Evolutionary conservation across 2,329 filamentous ascomycete genomes (phyloP).

Genomic region (Westerdykella aurantiaca): DNA sequence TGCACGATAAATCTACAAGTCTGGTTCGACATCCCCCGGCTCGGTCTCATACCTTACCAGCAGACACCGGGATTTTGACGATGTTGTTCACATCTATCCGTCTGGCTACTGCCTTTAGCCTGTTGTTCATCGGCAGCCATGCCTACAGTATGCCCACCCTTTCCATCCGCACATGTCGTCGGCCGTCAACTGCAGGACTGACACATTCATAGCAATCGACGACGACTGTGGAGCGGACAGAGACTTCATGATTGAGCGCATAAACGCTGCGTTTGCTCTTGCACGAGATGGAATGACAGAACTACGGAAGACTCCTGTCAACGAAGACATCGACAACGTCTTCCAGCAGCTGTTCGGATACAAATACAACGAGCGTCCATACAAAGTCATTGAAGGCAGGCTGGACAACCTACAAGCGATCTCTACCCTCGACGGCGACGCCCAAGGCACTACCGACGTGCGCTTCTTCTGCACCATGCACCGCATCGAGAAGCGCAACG

Average conservation of each 20-base stretch:
- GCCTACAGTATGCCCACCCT: too few species aligned
- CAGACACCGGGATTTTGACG: not conserved
- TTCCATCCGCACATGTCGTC: too few species aligned
- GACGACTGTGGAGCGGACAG: not conserved
- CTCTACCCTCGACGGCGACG: not conserved
- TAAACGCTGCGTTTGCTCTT: conserved; percentile 1
- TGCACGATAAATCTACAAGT: too few species aligned
- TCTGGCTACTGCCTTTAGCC: not conserved
- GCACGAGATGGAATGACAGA: conserved; percentile 2
- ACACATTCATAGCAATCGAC: not conserved
- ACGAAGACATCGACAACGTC: conserved; percentile 1
- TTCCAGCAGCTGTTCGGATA: conserved; percentile 2
- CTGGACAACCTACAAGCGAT: not conserved
- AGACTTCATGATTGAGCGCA: conserved; percentile 2
- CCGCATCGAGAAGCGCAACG: conserved; percentile 1
- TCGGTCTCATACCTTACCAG: too few species aligned
- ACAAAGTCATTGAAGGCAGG: not conserved
- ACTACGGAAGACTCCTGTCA: conserved; percentile 2
- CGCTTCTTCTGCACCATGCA: conserved; percentile 3
- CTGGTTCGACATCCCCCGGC: too few species aligned
- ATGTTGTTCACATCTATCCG: not conserved
- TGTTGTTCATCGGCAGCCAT: too few species aligned
- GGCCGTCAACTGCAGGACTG: too few species aligned
- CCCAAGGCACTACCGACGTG: conserved; percentile 1
- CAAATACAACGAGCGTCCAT: not conserved